Conservation (phyloP, 2,329 filamentous ascomycete genomes). For the Fusarium hostae region DNA sequence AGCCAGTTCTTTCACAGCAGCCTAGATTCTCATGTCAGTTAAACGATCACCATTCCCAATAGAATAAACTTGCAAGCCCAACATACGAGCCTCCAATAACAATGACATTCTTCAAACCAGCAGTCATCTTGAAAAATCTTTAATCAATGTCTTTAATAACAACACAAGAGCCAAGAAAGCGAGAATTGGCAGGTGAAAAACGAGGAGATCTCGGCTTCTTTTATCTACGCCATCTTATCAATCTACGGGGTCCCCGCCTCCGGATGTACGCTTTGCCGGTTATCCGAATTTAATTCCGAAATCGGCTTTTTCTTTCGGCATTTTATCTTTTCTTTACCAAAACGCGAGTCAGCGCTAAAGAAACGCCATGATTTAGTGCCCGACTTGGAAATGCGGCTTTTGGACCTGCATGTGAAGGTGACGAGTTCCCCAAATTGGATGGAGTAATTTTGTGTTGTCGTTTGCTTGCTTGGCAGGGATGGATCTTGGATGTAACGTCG, state of each 20-base stretch:
- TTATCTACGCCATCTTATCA: conserved; percentile 28
- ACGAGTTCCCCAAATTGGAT: background rate
- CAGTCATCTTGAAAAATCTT: conserved; percentile 24
- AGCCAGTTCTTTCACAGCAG: conserved; percentile 40
- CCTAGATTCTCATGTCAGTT: conserved; percentile 13
- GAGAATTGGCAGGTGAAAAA: rapidly evolving
- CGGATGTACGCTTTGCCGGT: conserved; percentile 24
- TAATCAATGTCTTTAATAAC: background rate
- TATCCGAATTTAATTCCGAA: conserved; percentile 24
- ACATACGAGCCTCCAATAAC: conserved; percentile 45
- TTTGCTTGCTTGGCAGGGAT: background rate
- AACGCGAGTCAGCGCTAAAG: background rate
- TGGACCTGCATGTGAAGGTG: background rate
- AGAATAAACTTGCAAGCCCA: conserved; percentile 30
- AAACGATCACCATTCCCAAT: background rate
- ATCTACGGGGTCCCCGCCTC: conserved; percentile 5
- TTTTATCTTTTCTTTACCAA: background rate
- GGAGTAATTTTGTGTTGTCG: rapidly evolving
- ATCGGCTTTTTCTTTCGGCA: conserved; percentile 16
- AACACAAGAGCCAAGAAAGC: background rate
- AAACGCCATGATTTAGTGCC: background rate
- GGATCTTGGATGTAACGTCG: background rate
- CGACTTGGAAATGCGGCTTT: background rate
- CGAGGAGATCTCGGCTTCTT: background rate
- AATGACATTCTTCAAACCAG: conserved; percentile 39